A percentile compares a stretch with the other conserved stretches of the same genome.
These are phyloP conservation scores for Termitomyces heimii DNA, from an alignment of 768 basidiomycete species.

Conservation along the genomic window DNA sequence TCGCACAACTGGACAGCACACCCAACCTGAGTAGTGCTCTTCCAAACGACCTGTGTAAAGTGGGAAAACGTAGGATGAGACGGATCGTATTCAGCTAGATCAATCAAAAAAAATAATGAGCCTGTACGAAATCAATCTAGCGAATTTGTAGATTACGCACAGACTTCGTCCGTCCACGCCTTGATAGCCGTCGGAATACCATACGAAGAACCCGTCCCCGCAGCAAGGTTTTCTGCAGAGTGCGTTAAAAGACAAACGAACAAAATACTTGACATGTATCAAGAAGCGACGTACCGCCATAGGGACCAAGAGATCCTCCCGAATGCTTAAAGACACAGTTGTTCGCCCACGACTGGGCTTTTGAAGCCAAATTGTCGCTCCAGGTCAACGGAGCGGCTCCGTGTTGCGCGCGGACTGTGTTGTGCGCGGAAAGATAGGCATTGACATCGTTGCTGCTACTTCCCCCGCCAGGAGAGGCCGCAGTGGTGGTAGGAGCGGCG, in stretches of 20 bases:
- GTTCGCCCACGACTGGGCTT: conserved; percentile 67
- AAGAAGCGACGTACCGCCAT: conserved; percentile 43
- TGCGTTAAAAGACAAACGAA: not conserved
- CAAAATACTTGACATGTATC: not conserved
- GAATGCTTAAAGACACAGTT: conserved; percentile 67
- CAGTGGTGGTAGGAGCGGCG: conserved; percentile 9
- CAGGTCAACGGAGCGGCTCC: conserved; percentile 62
- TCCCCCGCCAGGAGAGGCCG: conserved; percentile 11
- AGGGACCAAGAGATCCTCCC: conserved; percentile 54
- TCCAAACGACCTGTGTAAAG: conserved; percentile 79
- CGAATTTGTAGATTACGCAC: conserved; percentile 34
- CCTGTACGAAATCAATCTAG: not conserved
- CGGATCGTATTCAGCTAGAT: conserved; percentile 49
- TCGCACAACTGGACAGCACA: conserved; percentile 53
- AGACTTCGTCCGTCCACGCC: conserved; percentile 63
- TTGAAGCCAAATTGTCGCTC: conserved; percentile 51
- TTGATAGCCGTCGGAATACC: conserved; percentile 44
- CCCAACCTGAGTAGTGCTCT: conserved; percentile 54
- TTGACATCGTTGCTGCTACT: conserved; percentile 37
- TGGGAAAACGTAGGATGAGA: conserved; percentile 56
- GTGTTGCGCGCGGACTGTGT: conserved; percentile 53
- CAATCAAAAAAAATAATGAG: conserved; percentile 15
- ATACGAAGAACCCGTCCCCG: conserved; percentile 54
- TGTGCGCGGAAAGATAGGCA: conserved; percentile 56
- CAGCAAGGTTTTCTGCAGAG: conserved; percentile 64